Conservation (phyloP, 495 filamentous ascomycete genomes). For the Penicillium subrubescens region DNA sequence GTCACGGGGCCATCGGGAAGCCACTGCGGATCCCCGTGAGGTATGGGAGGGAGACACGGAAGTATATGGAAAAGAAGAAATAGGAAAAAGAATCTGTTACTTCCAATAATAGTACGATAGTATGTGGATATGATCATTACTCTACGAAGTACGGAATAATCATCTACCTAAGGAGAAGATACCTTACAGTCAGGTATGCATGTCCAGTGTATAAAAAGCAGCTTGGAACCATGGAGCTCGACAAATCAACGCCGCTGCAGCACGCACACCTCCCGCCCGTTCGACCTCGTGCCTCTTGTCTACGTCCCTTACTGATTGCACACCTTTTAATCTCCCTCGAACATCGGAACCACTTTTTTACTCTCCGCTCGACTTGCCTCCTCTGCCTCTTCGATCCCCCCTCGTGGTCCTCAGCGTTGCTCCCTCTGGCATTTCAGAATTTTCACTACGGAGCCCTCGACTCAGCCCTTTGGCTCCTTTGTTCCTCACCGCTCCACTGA, state of each 20-base stretch:
- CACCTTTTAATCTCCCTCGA: neutral
- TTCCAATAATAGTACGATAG: neutral
- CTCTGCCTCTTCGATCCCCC: neutral
- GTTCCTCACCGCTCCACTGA: conserved; percentile 15
- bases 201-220: neutral
- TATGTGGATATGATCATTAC: neutral
- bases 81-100: neutral
- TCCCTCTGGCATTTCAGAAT: neutral
- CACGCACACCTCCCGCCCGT: conserved; percentile 23
- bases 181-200: neutral
- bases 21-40: neutral
- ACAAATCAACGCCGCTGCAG: conserved; percentile 28
- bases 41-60: neutral
- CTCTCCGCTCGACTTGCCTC: neutral
- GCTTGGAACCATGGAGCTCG: conserved; percentile 12
- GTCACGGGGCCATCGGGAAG: neutral
- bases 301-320: neutral
- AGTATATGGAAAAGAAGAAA: neutral
- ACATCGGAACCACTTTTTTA: neutral
- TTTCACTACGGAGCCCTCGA: neutral
- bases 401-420: conserved; percentile 2
- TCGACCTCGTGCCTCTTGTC: conserved; percentile 5
- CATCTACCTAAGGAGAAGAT: neutral
- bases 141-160: neutral
- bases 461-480: neutral